These are phyloP conservation scores for Incumbomyces lentus DNA, from an alignment of 2,329 filamentous ascomycete genomes.

Conservation along the genomic window DNA sequence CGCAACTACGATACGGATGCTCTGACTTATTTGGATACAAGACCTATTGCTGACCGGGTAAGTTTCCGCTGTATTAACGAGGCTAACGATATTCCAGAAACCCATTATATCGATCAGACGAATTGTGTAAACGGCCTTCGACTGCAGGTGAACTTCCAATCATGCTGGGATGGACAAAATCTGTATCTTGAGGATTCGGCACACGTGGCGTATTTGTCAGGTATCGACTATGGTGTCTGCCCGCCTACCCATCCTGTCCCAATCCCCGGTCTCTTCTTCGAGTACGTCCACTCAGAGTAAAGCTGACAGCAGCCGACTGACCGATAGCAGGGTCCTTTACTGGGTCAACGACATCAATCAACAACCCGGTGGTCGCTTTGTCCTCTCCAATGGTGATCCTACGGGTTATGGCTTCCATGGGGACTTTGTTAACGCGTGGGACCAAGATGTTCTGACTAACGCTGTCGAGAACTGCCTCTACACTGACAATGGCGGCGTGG, in stretches of 20 bases:
- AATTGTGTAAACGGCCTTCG: slow-evolving; percentile 75
- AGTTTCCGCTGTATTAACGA: slow-evolving; percentile 85
- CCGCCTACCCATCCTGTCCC: slow-evolving; percentile 57
- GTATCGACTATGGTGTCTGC: slow-evolving; percentile 67
- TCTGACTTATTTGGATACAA: slow-evolving; percentile 9
- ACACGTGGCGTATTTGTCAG: slow-evolving; percentile 66
- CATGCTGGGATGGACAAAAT: slow-evolving; percentile 73
- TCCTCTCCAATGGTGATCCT: slow-evolving; percentile 54
- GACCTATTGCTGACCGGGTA: slow-evolving; percentile 53
- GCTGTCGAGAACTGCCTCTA: slow-evolving; percentile 54
- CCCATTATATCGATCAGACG: slow-evolving; percentile 60
- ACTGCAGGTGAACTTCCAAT: slow-evolving; percentile 77
- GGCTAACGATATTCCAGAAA: slow-evolving; percentile 46
- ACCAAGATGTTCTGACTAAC: slow-evolving; percentile 53
- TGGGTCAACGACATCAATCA: slow-evolving; percentile 18
- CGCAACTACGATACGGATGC: slow-evolving; percentile 11
- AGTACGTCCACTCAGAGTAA: slow-evolving; percentile 28
- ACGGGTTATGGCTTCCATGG: slow-evolving; percentile 45
- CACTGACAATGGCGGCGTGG: slow-evolving; percentile 47
- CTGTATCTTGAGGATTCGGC: slow-evolving; percentile 43
- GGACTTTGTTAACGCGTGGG: slow-evolving; percentile 64
- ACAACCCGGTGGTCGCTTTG: slow-evolving; percentile 54
- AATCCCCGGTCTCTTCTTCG: slow-evolving; percentile 66
- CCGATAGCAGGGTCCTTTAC: slow-evolving; percentile 43
- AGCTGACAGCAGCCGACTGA: background rate